Percentiles rank a stretch among this genome's conserved stretches.
Evolutionary conservation across 2,329 filamentous ascomycete genomes (phyloP).

Genomic region (Bimuria novae-zelandiae): DNA sequence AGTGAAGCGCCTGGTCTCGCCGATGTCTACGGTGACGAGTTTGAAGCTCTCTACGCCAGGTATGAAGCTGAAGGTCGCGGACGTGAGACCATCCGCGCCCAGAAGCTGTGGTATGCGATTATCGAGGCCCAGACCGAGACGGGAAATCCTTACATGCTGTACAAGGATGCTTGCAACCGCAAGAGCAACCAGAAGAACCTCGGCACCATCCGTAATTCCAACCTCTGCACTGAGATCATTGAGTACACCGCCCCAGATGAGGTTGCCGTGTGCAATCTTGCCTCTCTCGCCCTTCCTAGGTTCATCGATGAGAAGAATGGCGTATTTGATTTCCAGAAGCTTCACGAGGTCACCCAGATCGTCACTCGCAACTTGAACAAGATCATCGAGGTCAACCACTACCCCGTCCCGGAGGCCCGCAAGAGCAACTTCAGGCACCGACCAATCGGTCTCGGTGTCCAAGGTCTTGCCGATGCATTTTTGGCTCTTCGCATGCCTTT

Average conservation of each 20-base stretch:
- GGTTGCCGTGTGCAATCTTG: slow-evolving; percentile 97
- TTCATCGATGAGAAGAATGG: slow-evolving; percentile 86
- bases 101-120: slow-evolving; percentile 99
- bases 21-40: slow-evolving; percentile 97
- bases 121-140: slow-evolving; percentile 98
- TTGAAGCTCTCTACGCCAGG: slow-evolving; percentile 86
- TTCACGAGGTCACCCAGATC: slow-evolving; percentile 91
- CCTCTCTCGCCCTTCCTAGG: slow-evolving; percentile 87
- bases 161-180: slow-evolving; percentile 97
- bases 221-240: slow-evolving; percentile 97
- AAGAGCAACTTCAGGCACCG: slow-evolving; percentile 98
- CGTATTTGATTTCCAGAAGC: slow-evolving; percentile 92
- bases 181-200: slow-evolving; percentile 99
- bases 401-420: slow-evolving; percentile 90
- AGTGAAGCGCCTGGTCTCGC: slow-evolving; percentile 94
- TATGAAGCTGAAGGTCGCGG: slow-evolving; percentile 90
- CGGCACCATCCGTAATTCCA: slow-evolving; percentile 96
- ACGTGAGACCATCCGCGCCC: slow-evolving; percentile 89
- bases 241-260: slow-evolving; percentile 98
- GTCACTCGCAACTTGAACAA: slow-evolving; percentile 95
- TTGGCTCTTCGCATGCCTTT: slow-evolving; percentile 95
- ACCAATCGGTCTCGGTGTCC: slow-evolving; percentile 94
- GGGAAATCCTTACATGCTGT: slow-evolving; percentile 98
- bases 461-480: slow-evolving; percentile 97
- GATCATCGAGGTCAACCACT: slow-evolving; percentile 98